phyloP scores from a whole-genome alignment of 257 asterid genomes.

The Jacaranda copaia region DNA sequence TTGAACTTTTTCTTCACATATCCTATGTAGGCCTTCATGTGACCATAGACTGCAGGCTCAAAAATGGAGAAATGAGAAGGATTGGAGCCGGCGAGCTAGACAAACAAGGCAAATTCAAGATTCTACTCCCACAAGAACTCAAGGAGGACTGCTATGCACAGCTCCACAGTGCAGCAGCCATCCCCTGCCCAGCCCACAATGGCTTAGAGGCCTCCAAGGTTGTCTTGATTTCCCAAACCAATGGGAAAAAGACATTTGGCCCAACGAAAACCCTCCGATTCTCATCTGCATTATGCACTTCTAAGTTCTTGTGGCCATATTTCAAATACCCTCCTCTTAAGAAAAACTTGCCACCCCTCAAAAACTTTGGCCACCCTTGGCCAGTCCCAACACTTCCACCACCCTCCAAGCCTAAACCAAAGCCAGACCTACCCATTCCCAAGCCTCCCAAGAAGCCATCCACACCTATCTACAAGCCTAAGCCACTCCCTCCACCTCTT shows the following conservation, averaged over 20 bases:
- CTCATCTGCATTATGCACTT: conserved; percentile 64
- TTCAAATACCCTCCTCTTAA: conserved; percentile 38
- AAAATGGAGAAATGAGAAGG: conserved; percentile 49
- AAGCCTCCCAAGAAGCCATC: conserved; percentile 36
- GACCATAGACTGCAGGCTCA: conserved; percentile 61
- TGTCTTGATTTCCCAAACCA: conserved; percentile 25
- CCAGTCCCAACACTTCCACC: conserved; percentile 35
- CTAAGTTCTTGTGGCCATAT: conserved; percentile 67
- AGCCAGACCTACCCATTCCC: conserved; percentile 27
- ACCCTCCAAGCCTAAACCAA: conserved; percentile 33
- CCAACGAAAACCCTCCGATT: conserved; percentile 52
- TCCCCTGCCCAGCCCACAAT: conserved; percentile 58
- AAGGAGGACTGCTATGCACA: conserved; percentile 71
- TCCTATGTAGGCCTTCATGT: conserved; percentile 58
- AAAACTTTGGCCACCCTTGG: conserved; percentile 28
- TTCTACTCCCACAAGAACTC: conserved; percentile 43
- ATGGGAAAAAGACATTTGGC: conserved; percentile 47
- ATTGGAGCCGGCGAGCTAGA: conserved; percentile 60
- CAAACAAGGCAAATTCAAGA: conserved; percentile 56
- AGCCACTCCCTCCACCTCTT: no score
- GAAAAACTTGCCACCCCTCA: conserved; percentile 45
- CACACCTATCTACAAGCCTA: conserved; percentile 36
- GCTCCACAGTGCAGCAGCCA: conserved; percentile 53
- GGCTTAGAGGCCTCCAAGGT: conserved; percentile 57
- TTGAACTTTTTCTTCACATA: not conserved